phyloP scores from a whole-genome alignment of 768 basidiomycete species.

The Daedalea quercina region DNA sequence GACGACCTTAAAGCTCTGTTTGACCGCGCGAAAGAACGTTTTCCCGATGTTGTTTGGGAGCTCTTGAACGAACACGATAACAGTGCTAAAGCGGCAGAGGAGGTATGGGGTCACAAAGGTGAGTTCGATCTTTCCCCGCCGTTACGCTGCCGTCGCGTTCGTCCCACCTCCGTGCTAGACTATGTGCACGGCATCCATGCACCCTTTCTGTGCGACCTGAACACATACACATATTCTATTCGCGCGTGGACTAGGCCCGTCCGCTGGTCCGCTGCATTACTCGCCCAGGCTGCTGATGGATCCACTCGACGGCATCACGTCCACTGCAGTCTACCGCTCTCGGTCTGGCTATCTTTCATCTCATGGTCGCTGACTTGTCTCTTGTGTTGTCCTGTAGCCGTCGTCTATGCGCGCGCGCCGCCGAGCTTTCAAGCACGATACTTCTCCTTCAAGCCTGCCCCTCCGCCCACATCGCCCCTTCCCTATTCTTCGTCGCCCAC shows the following conservation, averaged over 20 bases:
- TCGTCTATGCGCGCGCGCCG: constrained; percentile 92
- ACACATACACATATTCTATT: background rate
- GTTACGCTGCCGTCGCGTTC: background rate
- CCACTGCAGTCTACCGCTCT: too few species aligned
- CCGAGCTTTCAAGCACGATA: constrained; percentile 88
- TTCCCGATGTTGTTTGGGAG: constrained; percentile 97
- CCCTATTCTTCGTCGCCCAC: constrained; percentile 44
- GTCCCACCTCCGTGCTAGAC: background rate
- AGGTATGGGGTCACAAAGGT: constrained; percentile 97
- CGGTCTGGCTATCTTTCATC: too few species aligned
- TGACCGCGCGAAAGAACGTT: constrained; percentile 79
- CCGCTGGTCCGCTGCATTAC: background rate
- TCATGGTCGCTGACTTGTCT: too few species aligned
- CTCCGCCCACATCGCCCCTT: constrained; percentile 42
- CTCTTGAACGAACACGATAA: constrained; percentile 44
- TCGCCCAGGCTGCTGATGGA: background rate
- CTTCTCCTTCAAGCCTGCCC: constrained; percentile 63
- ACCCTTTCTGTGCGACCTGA: background rate
- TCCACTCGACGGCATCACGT: background rate
- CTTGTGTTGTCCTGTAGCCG: constrained; percentile 41
- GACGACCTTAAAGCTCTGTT: constrained; percentile 74
- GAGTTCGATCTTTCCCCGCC: constrained; percentile 13
- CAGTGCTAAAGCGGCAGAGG: constrained; percentile 33
- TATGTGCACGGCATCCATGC: background rate
- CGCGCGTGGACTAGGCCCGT: too few species aligned